Evolutionary conservation across 2,329 filamentous ascomycete genomes (phyloP), one percentile per base, ranked within the genome.

Genomic region (Fusarium sp.): DNA sequence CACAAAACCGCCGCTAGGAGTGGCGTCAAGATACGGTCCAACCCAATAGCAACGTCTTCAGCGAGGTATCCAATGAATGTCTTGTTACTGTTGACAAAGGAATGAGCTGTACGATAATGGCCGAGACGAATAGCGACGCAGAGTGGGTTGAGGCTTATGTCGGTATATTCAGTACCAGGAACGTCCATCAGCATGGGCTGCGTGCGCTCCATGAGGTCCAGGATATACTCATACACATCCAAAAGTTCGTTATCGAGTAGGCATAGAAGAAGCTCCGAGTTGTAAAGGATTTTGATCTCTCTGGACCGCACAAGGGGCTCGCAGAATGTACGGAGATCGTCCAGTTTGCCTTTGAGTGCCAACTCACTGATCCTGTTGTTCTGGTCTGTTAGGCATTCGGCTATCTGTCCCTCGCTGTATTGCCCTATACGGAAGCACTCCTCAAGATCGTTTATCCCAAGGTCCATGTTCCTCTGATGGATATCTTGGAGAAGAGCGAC

Each of bases 41-140:
- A 45, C 19, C 45, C 42, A 4, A 19, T 41, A 3, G 29, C 7
- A 25, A 47, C 35, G 15, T 60, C 59, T 32, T 66, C 64, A 2
- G 49, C 32, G 6, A 65, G 65, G 24, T 60, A 57, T 40, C 71
- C 72, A 28, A 65, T 45, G 48, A 74, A 74, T 1, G 53, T 67
- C 8, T 50, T 45, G 9, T 67, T 50, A 4, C 67, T 45, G 2
- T 35, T 39, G 10, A 73, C 38, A 1, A 74, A 53, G 1, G 34
- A 7, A 9, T 45, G 46, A 11, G 67, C 61, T 19, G 56, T 41
- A 35, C 58, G 51, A 7, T 55, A 34, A 24, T 71, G 71, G 1
- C 71, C 73, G 1, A 72, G 64, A 2, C 65, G 63, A 41, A 74
- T 74, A 28, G 73, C 70, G 7, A 73, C 64, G 19, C 67, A 70